phyloP scores from a whole-genome alignment of 2,329 filamentous ascomycete genomes.

The Penicillium digitatum region DNA sequence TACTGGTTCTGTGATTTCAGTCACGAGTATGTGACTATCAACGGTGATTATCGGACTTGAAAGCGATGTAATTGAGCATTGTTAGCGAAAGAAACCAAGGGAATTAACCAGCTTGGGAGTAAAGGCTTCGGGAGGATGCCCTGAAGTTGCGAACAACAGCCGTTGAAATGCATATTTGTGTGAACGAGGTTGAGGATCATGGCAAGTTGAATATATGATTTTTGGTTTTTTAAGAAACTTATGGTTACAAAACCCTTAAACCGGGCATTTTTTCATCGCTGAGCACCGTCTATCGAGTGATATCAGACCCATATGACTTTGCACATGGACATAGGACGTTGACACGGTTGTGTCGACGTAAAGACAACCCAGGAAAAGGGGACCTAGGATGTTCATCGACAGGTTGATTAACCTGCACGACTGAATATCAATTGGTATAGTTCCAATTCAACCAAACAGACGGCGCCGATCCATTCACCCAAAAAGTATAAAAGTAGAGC shows the following conservation, averaged over 20 bases:
- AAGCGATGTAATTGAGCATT: background rate
- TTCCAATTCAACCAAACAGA: constrained; percentile 5
- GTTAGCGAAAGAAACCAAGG: background rate
- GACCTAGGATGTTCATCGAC: background rate
- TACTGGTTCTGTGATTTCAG: constrained; percentile 67
- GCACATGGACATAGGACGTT: constrained; percentile 1
- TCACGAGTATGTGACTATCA: constrained; percentile 67
- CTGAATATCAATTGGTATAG: background rate
- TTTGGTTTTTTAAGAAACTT: constrained; percentile 30
- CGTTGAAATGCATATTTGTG: background rate
- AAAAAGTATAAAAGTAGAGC: constrained; percentile 21
- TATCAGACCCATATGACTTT: constrained; percentile 6
- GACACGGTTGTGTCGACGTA: background rate
- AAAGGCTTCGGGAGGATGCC: background rate
- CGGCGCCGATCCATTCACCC: constrained; percentile 28
- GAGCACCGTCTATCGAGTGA: constrained; percentile 7
- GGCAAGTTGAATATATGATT: constrained; percentile 21
- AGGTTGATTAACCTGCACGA: constrained; percentile 5
- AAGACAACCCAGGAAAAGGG: background rate
- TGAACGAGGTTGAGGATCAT: background rate
- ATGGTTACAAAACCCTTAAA: constrained; percentile 36
- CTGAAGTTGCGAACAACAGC: background rate
- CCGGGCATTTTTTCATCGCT: constrained; percentile 29
- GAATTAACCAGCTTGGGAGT: background rate
- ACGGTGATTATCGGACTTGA: constrained; percentile 63